These are phyloP conservation scores for Nicotiana benthamiana DNA, from an alignment of 257 asterid genomes.

Conservation along the genomic window DNA sequence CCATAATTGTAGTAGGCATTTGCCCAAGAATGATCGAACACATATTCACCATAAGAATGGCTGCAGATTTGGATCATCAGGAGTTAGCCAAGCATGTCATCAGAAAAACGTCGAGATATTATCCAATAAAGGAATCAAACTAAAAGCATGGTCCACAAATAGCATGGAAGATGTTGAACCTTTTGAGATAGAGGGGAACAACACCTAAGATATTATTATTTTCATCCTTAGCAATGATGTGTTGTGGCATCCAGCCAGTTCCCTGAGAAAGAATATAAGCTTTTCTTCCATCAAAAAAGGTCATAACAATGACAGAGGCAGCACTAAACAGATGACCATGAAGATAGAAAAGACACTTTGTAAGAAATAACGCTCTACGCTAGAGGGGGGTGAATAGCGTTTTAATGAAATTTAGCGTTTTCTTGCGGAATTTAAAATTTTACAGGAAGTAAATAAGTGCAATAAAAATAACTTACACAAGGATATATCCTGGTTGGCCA, in stretches of 20 bases:
- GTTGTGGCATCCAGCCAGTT: constrained; percentile 94
- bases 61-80: constrained; percentile 41
- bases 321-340: neutral
- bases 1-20: constrained; percentile 85
- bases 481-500: too few relatives aligned
- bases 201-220: constrained; percentile 60
- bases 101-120: neutral
- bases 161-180: constrained; percentile 36
- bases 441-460: too few relatives aligned
- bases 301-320: neutral
- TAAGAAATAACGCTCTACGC: too few relatives aligned
- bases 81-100: constrained; percentile 2
- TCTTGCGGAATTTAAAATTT: too few relatives aligned
- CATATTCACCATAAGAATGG: constrained; percentile 98
- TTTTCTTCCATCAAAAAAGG: constrained; percentile 16
- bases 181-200: constrained; percentile 90
- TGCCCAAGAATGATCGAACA: constrained; percentile 98
- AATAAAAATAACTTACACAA: too few relatives aligned
- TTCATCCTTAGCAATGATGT: constrained; percentile 71
- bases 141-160: neutral
- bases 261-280: constrained; percentile 43
- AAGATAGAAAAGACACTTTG: neutral
- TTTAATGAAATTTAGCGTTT: too few relatives aligned
- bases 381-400: too few relatives aligned
- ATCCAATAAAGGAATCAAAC: neutral